These are phyloP conservation scores for Gymnopilus dilepis DNA, from an alignment of 768 basidiomycete species.

Conservation along the genomic window DNA sequence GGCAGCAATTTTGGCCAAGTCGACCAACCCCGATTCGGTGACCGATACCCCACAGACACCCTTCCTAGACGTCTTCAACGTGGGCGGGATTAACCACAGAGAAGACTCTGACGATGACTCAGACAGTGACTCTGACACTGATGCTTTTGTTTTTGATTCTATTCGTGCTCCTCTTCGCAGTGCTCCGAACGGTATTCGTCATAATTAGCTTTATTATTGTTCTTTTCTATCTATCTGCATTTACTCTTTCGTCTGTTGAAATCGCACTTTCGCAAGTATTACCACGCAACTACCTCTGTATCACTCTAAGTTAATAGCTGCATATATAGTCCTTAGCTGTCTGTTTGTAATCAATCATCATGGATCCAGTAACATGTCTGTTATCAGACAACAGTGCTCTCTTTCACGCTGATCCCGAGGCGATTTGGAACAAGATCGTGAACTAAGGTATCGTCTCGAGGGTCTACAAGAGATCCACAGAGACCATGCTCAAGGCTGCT, in stretches of 20 bases:
- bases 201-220: conserved; percentile 35
- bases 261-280: conserved; percentile 1
- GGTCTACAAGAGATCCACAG: no score
- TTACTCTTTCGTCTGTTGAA: conserved; percentile 1
- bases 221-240: conserved; percentile 17
- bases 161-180: conserved; percentile 45
- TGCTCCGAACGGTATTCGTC: conserved; percentile 51
- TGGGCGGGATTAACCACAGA: conserved; percentile 49
- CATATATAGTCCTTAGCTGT: conserved; percentile 21
- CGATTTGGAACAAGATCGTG: no score
- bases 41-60: conserved; percentile 78
- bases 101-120: conserved; percentile 57
- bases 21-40: conserved; percentile 57
- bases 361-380: no score
- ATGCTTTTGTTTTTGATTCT: conserved; percentile 70
- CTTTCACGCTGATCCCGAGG: no score
- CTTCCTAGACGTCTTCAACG: conserved; percentile 76
- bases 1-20: conserved; percentile 83
- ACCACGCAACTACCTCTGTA: conserved; percentile 7
- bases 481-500: no score
- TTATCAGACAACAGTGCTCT: no score
- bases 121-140: conserved; percentile 54
- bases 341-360: conserved; percentile 15
- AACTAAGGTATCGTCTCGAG: no score
- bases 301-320: conserved; percentile 24